Conservation (phyloP, 1,139 yeast genomes). For the Yamadazyma siamensis region DNA sequence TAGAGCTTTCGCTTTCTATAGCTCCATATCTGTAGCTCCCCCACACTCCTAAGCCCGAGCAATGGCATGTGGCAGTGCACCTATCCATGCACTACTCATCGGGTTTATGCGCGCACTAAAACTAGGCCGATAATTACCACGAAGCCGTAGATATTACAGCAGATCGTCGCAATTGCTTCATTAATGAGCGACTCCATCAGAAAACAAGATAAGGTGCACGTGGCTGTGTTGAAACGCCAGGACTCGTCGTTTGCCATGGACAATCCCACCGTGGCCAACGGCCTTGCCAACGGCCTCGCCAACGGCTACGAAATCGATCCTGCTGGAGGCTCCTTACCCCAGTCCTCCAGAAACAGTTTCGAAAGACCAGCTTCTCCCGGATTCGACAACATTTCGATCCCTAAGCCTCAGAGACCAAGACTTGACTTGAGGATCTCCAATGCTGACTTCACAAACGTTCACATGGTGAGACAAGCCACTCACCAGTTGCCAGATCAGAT, state of each 20-base stretch:
- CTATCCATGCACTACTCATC: too few species aligned
- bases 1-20: too few species aligned
- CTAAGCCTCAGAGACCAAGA: conserved; percentile 13
- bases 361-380: not conserved
- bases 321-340: too few species aligned
- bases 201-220: conserved; percentile 8
- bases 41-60: too few species aligned
- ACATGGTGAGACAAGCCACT: conserved; percentile 1
- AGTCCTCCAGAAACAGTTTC: conserved; percentile 1
- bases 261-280: too few species aligned
- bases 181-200: conserved; percentile 1
- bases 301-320: too few species aligned
- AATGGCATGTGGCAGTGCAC: too few species aligned
- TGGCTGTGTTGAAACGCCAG: conserved; percentile 11
- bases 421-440: conserved; percentile 12
- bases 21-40: too few species aligned
- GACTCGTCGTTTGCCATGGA: conserved; percentile 7
- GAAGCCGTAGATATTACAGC: not conserved
- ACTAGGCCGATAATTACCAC: not conserved
- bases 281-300: too few species aligned
- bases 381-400: conserved; percentile 3
- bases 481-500: conserved; percentile 5
- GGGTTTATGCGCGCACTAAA: too few species aligned
- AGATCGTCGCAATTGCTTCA: not conserved
- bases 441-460: conserved; percentile 11